Evolutionary conservation across 1,139 yeast genomes (phyloP), one percentile per base, ranked within the genome.

Genomic region (Diutina ranongensis): DNA sequence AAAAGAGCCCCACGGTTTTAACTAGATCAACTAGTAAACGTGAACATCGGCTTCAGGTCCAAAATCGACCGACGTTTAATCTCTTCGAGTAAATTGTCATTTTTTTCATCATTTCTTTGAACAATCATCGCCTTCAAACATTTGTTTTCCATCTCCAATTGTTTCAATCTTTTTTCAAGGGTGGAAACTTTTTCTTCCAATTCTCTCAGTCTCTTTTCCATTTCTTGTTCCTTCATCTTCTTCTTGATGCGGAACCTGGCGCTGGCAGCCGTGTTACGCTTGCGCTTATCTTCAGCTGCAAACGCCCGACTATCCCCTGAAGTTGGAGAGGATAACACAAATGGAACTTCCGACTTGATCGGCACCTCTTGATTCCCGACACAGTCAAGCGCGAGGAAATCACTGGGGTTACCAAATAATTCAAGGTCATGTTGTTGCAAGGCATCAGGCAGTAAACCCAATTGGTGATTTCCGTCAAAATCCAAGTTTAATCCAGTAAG

Each of bases 101-200:
- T 67, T 53, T 66, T 65, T 48, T 66, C 61, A 52, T 73, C 78
- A 54, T 58, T 59, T 56, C 73, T 72, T 54, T 74, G 72, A 45
- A 72, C 60, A 22, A 76, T 68, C 53, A 76, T 59, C 51, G 67
- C 68, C 56, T 69, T 71, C 49, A 75, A 70, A 64, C 92, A 72
- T 56, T 78, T 77, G 67, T 87, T 87, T 63, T 87, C 96, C 83
- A 83, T 80, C 62, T 86, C 94, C 51, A 74, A 57, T 32, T 72
- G 66, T 55, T 66, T 67, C 51, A 75, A 64, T 51, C 67, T 68
- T 53, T 63, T 62, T 52, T 74, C 76, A 51, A 72, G 66, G 9
- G 50, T 48, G 19, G 54, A 54, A 33, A 74, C 67, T 49, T 60
- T 61, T 25, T 64, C 71, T 51, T 68, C 68, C 50, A 77, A 65